A percentile compares a stretch with the other conserved stretches of the same genome.
Conservation (phyloP, 345 rosid genomes). For the Bruguiera sexangula region DNA sequence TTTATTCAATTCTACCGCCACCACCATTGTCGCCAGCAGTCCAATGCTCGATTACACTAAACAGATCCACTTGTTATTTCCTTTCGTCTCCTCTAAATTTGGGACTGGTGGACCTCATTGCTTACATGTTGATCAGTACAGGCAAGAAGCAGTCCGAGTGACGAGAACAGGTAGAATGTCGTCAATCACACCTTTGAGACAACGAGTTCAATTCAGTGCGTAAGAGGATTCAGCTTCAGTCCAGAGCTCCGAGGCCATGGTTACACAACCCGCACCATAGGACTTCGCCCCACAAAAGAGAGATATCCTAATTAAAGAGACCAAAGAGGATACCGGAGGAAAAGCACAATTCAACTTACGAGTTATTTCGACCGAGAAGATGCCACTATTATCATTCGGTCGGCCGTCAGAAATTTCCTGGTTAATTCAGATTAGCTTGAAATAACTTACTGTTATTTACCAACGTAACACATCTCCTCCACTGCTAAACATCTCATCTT, state of each 20-base stretch:
- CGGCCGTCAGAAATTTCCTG: constrained; percentile 63
- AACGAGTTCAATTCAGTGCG: constrained; percentile 68
- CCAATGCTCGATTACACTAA: too few relatives aligned
- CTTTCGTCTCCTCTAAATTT: too few relatives aligned
- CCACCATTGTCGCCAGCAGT: too few relatives aligned
- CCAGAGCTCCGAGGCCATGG: constrained; percentile 50
- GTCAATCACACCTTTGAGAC: constrained; percentile 75
- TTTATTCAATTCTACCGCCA: too few relatives aligned
- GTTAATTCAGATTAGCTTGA: constrained; percentile 27
- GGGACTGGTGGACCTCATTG: too few relatives aligned
- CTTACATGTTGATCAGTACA: not conserved
- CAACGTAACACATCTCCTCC: too few relatives aligned
- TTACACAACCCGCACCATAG: constrained; percentile 34
- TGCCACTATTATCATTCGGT: constrained; percentile 65
- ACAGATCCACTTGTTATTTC: too few relatives aligned
- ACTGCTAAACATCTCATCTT: too few relatives aligned
- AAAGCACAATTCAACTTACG: constrained; percentile 48
- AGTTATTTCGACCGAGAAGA: constrained; percentile 52
- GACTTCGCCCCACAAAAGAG: constrained; percentile 17
- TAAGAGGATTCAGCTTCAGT: constrained; percentile 71
- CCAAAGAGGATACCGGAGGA: constrained; percentile 24
- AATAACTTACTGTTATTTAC: not conserved
- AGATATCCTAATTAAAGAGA: constrained; percentile 30
- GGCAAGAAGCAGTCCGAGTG: constrained; percentile 47
- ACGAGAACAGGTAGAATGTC: constrained; percentile 58